A percentile compares a stretch with the other conserved stretches of the same genome.
phyloP scores from a whole-genome alignment of 169 alveolate genomes.

The Eimeria sp. region DNA sequence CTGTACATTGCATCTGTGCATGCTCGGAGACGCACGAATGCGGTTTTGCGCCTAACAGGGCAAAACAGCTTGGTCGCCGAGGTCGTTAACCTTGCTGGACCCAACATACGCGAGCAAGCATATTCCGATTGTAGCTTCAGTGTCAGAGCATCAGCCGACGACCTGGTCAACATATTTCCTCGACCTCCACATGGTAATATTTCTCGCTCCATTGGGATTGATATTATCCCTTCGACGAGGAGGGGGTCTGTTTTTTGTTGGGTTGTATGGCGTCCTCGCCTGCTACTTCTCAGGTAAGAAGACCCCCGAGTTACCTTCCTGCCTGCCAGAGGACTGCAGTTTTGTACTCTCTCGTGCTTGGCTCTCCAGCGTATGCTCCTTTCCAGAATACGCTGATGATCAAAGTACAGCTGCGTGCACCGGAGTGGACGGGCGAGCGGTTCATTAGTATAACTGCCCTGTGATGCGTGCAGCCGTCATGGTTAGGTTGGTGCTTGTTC shows the following conservation, averaged over 20 bases:
- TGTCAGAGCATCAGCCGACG: constrained; percentile 99
- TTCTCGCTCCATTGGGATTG: constrained; percentile 85
- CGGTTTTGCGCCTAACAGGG: constrained; percentile 87
- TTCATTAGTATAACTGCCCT: neutral
- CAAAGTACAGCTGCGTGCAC: neutral
- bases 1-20: constrained; percentile 2
- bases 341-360: neutral
- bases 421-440: neutral
- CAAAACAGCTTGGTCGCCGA: constrained; percentile 96
- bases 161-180: constrained; percentile 94
- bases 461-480: constrained; percentile 92
- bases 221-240: constrained; percentile 92
- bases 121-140: constrained; percentile 99
- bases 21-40: neutral
- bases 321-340: neutral
- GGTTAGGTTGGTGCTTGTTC: constrained; percentile 98
- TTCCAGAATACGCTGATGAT: neutral
- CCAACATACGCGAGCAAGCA: constrained; percentile 98
- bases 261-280: constrained; percentile 96
- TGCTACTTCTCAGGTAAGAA: constrained; percentile 94
- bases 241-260: constrained; percentile 95
- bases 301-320: neutral
- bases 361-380: neutral
- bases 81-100: constrained; percentile 97
- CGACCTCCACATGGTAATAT: constrained; percentile 82